Evolutionary conservation across 2,329 filamentous ascomycete genomes (phyloP).

Genomic region (Arthrobotrys conoides): DNA sequence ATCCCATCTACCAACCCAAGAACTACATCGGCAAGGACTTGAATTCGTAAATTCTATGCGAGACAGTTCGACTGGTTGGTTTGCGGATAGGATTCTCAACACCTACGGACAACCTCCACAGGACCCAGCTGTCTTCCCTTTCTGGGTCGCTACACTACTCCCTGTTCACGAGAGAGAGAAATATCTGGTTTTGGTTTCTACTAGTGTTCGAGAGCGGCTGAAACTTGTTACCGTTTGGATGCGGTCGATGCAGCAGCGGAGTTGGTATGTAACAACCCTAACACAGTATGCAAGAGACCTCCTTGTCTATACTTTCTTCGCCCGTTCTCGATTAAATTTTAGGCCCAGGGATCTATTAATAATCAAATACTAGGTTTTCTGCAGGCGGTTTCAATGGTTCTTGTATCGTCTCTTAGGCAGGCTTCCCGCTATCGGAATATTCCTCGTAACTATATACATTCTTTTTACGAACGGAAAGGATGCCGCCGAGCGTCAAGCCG

Average conservation of each 20-base stretch:
- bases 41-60: slow-evolving; percentile 80
- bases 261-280: slow-evolving; percentile 74
- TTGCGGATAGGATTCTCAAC: slow-evolving; percentile 78
- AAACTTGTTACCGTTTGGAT: slow-evolving; percentile 89
- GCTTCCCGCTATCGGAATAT: slow-evolving; percentile 18
- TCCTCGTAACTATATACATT: slow-evolving; percentile 36
- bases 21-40: slow-evolving; percentile 76
- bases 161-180: slow-evolving; percentile 84
- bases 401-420: slow-evolving; percentile 45
- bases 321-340: not conserved
- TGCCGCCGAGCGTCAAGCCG: not conserved
- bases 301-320: not conserved
- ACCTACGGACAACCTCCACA: slow-evolving; percentile 83
- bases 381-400: slow-evolving; percentile 43
- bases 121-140: slow-evolving; percentile 84
- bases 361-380: slow-evolving; percentile 42
- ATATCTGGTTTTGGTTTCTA: slow-evolving; percentile 80
- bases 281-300: no score
- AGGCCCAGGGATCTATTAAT: slow-evolving; percentile 40
- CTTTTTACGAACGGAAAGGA: slow-evolving; percentile 16
- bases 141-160: slow-evolving; percentile 89
- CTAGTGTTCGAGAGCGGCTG: slow-evolving; percentile 82
- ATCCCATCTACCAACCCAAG: slow-evolving; percentile 75
- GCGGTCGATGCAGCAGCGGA: slow-evolving; percentile 76
- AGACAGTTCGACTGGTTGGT: slow-evolving; percentile 79